Conservation (phyloP, 2,329 filamentous ascomycete species). For the Neofusicoccum umdonicola region DNA sequence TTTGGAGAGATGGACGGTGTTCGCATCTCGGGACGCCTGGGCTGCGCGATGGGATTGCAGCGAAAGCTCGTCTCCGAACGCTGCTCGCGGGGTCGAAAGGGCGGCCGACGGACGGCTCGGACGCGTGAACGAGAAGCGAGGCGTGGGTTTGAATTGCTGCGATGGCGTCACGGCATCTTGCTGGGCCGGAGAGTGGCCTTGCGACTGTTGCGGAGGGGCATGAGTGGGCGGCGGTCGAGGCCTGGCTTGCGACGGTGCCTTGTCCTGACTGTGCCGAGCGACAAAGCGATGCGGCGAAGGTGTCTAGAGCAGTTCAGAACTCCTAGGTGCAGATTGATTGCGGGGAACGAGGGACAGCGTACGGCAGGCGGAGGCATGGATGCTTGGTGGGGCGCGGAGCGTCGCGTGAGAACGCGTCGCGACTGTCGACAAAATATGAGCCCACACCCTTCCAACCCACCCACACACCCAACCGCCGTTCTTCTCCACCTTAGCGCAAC, state of each 20-base stretch:
- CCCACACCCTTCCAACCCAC: too few relatives aligned
- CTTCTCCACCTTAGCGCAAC: background rate
- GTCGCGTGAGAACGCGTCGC: background rate
- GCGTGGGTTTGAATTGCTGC: slow-evolving; percentile 29
- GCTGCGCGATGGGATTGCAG: background rate
- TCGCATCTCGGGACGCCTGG: background rate
- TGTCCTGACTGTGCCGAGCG: background rate
- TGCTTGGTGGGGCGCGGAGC: slow-evolving; percentile 1
- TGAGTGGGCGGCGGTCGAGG: background rate
- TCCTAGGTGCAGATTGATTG: background rate
- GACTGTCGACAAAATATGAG: too few relatives aligned
- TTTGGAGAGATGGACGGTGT: background rate
- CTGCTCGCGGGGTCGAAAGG: background rate
- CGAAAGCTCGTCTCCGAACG: slow-evolving; percentile 4
- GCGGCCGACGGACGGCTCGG: background rate
- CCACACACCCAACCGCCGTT: background rate
- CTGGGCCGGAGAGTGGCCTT: background rate
- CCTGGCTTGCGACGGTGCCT: background rate
- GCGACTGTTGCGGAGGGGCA: background rate
- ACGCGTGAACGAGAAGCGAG: slow-evolving; percentile 30
- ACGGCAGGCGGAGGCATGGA: slow-evolving; percentile 9
- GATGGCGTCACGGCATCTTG: slow-evolving; percentile 4
- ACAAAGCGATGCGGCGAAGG: slow-evolving; percentile 6
- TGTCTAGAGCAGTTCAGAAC: background rate
- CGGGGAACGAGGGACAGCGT: background rate